Conservation (phyloP, 2,329 filamentous ascomycete species). For the Aaosphaeria arxii region DNA sequence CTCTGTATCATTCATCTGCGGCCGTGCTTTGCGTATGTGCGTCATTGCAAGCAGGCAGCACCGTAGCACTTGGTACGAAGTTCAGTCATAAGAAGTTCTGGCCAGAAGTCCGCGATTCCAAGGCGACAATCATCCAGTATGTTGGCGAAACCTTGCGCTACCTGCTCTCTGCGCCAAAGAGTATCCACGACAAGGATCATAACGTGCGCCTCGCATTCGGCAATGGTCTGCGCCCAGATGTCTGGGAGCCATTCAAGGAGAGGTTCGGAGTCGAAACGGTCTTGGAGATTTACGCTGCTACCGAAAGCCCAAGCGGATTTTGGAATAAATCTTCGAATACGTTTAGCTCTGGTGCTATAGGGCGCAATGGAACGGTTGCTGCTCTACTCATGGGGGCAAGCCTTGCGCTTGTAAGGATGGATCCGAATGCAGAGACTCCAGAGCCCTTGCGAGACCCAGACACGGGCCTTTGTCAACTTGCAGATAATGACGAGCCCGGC, state of each 20-base stretch:
- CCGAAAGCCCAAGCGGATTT: conserved; percentile 58
- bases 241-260: conserved; percentile 40
- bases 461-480: conserved; percentile 64
- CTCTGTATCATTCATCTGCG: conserved; percentile 35
- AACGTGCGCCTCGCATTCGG: conserved; percentile 32
- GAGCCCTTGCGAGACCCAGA: conserved; percentile 62
- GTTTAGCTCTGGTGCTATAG: conserved; percentile 63
- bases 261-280: conserved; percentile 37
- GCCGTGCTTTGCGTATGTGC: conserved; percentile 27
- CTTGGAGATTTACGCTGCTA: conserved; percentile 40
- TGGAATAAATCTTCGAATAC: conserved; percentile 51
- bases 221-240: conserved; percentile 41
- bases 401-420: conserved; percentile 63
- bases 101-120: conserved; percentile 32
- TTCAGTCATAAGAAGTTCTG: conserved; percentile 40
- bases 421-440: conserved; percentile 57
- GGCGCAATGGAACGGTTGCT: conserved; percentile 64
- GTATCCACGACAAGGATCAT: conserved; percentile 28
- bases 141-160: conserved; percentile 41
- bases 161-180: conserved; percentile 32
- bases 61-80: conserved; percentile 25
- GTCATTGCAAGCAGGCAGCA: conserved; percentile 22
- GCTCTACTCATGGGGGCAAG: conserved; percentile 50
- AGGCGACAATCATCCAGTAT: conserved; percentile 38
- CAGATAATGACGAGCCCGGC: conserved; percentile 62